Evolutionary conservation across 2,329 filamentous ascomycete species (phyloP).

Genomic region (Stagonosporopsis chrysanthemi): DNA sequence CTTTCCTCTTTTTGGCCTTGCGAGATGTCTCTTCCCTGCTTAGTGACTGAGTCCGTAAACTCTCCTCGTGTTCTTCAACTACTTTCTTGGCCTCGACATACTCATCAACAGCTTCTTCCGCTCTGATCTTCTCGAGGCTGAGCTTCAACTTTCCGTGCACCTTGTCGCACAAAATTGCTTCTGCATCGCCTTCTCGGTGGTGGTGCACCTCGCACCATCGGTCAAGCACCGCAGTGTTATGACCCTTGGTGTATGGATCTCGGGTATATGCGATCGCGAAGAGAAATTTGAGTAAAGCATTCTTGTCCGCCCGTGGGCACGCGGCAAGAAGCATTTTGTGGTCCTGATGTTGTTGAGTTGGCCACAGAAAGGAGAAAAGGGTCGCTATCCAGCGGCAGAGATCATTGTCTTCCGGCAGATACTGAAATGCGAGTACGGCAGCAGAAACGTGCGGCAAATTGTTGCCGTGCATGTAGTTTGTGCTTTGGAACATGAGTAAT

Average conservation of each 20-base stretch:
- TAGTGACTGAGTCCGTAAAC: not conserved
- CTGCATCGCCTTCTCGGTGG: conserved; percentile 8
- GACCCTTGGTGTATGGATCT: conserved; percentile 16
- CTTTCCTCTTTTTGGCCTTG: not conserved
- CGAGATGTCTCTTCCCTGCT: not conserved
- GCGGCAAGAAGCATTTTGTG: conserved; percentile 13
- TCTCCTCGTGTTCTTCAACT: not conserved
- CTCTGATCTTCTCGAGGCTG: not conserved
- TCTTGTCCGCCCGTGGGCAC: not conserved
- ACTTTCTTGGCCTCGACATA: not conserved
- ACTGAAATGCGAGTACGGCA: conserved; percentile 17
- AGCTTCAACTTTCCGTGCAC: not conserved
- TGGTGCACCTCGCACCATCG: conserved; percentile 25
- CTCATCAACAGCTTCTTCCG: not conserved
- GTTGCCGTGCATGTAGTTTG: conserved; percentile 9
- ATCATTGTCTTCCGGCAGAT: conserved; percentile 14
- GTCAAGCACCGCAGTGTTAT: conserved; percentile 14
- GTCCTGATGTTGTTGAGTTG: conserved; percentile 4
- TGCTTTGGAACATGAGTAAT: conserved; percentile 24
- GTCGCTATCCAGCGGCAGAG: conserved; percentile 30
- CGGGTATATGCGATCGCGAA: conserved; percentile 15
- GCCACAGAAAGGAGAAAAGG: conserved; percentile 24
- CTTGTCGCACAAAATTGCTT: conserved; percentile 9
- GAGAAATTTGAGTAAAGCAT: conserved; percentile 21
- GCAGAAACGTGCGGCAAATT: conserved; percentile 3